Conservation (phyloP, 257 asterid species). For the Buddleja alternifolia region DNA sequence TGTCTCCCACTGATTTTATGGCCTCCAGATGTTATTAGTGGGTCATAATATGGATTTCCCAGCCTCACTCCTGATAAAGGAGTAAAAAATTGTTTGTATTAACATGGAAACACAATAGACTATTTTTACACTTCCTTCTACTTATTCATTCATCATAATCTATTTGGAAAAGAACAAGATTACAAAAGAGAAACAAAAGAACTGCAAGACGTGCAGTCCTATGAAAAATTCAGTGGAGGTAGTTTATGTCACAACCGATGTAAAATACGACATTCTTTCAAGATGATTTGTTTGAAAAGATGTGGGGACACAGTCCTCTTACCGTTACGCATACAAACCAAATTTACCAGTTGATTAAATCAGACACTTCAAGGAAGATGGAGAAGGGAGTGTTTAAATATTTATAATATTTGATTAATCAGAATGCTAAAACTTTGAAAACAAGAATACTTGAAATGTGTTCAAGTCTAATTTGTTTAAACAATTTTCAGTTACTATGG, state of each 20-base stretch:
- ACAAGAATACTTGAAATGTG: neutral
- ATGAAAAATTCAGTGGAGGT: neutral
- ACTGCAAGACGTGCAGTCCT: too few relatives aligned
- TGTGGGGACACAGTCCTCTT: neutral
- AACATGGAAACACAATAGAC: slow-evolving; percentile 6
- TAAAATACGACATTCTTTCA: too few relatives aligned
- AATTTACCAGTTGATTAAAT: neutral
- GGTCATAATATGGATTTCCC: slow-evolving; percentile 85
- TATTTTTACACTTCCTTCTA: neutral
- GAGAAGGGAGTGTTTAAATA: neutral
- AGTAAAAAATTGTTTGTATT: slow-evolving; percentile 3
- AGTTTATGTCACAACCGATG: neutral
- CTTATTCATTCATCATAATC: neutral
- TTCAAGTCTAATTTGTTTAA: too few relatives aligned
- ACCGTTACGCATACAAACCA: neutral
- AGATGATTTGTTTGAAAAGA: too few relatives aligned
- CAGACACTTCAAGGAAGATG: neutral
- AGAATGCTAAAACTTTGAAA: neutral
- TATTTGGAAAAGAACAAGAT: neutral
- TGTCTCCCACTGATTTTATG: slow-evolving; percentile 90
- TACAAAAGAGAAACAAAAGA: neutral
- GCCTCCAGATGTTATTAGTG: slow-evolving; percentile 68
- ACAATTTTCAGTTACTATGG: too few relatives aligned
- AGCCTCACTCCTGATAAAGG: slow-evolving; percentile 72
- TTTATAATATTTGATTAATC: neutral